Evolutionary conservation across 139 green algal species (phyloP).

Genomic region (Chlorella sp.): DNA sequence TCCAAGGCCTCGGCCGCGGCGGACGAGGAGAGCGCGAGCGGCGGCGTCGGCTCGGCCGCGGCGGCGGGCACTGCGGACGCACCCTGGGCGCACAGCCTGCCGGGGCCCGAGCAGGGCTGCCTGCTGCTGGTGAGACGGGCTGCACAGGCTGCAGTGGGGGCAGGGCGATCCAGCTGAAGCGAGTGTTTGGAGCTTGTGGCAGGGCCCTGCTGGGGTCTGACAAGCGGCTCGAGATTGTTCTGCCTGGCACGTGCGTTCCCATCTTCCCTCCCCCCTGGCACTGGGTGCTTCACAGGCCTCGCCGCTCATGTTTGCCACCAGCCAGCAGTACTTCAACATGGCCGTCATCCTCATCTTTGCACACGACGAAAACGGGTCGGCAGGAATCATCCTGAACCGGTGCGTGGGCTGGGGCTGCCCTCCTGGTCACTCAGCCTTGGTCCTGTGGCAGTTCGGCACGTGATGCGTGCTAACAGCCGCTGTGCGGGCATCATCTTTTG

Average conservation of each 20-base stretch:
- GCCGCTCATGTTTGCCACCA: conserved; percentile 70
- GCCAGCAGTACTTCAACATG: conserved; percentile 82
- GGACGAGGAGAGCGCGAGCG: background rate
- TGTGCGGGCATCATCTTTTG: too few species aligned
- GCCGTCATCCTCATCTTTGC: conserved; percentile 83
- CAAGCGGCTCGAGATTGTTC: too few species aligned
- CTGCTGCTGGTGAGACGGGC: conserved; percentile 65
- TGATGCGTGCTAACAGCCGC: too few species aligned
- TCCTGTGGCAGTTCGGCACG: too few species aligned
- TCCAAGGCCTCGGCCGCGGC: background rate
- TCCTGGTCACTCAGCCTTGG: too few species aligned
- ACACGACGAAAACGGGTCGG: conserved; percentile 64
- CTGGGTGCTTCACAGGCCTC: conserved; percentile 67
- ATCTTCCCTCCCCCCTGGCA: too few species aligned
- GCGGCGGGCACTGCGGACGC: background rate
- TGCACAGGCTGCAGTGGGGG: too few species aligned
- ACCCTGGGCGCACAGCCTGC: conserved; percentile 82
- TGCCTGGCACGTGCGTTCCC: too few species aligned
- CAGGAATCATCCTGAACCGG: conserved; percentile 89
- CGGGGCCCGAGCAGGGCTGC: conserved; percentile 77
- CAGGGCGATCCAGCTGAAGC: too few species aligned
- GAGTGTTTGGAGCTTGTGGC: too few species aligned
- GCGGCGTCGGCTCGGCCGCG: background rate
- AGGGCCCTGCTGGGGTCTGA: too few species aligned
- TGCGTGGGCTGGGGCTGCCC: background rate